Evolutionary conservation across 208 protist genomes (phyloP), one percentile per base, ranked within the genome.

Genomic region (Leishmania lainsoni): DNA sequence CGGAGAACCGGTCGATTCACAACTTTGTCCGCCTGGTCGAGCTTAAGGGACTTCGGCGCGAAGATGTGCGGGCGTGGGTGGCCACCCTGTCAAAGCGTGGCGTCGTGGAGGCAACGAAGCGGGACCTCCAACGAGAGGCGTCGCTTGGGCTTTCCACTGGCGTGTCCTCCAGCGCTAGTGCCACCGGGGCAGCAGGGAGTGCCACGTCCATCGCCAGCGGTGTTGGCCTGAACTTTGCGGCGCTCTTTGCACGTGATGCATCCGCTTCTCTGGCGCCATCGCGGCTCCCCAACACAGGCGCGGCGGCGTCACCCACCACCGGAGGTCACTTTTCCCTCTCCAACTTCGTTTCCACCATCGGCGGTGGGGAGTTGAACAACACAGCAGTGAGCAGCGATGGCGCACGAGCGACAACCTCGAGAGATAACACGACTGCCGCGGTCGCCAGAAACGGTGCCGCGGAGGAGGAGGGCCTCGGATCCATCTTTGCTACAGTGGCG

Each of bases 21-120:
- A 91, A 96, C 79, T 97, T 96, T 86, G 92, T 96, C 39, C 94
- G 92, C 0, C 85, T 97, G 59, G 89, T 96, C 0, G 92, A 96
- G 84, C 86, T 97, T 6, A 96, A 96, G 54, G 94, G 94, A 29
- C 69, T 94, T 49, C 83, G 85, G 56, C 87, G 94, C n/a, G 94
- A 96, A 69, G 91, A 97, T 71, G 91, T 96, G 39, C 89, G 92
- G 17, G 70, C 85, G 56, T 95, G 90, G 92, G 93, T 97, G 75
- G 87, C 92, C 32, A 85, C 78, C 56, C 87, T 97, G 69, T 96
- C 94, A 22, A 95, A 95, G 83, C 86, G 86, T 32, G 94, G 94
- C 16, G 91, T 97, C n/a, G 93, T 95, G 14, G 92, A 97, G 86
- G 90, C 90, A n/a, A 97, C 94, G 12, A 87, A 89, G 79, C 86